Base-by-base conservation (phyloP, 805 yeast species). In the Komagataella populi region DNA sequence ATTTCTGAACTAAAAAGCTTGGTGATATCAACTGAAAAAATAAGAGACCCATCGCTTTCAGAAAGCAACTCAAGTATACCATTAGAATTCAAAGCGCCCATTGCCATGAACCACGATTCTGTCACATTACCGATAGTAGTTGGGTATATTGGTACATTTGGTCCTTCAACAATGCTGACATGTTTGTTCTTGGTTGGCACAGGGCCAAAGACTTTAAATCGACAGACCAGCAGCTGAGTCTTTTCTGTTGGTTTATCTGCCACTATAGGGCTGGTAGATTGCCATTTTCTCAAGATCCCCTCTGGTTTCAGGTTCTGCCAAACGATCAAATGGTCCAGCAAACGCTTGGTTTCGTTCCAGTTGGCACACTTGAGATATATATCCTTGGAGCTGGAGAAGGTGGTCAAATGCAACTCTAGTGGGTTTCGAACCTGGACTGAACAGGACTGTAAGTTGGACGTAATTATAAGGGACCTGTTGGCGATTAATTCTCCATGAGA, bases 21-120 rank as follows among this genome's bases (percentile, higher is more conserved):
- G 14, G 75, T 71, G 14, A 84, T 64, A 59, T 84, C 79, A 5
- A 85, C 63, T 1, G 85, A 71, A 61, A 79, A 82, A 2, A 84
- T 60, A 12, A 77, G 58, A 1, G 80, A 68, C 1, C 89, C 87
- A 64, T 84, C 89, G 50, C 71, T 70, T 60, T 83, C 87, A 43
- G 77, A 67, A 16, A 83, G 65, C 48, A 85, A 63, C 55, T 84
- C 79, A 36, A 85, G 65, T 4, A 68, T 60, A 3, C 93, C 93
- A 58, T 80, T 72, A 1, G 84, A 75, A 59, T 77, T 78, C 46
- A 85, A 60, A 16, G 80, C 83, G 0, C 86, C 89, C 83, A 81
- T 82, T 1, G 85, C 78, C 50, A 71, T 73, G 59, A 83, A 83
- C 91, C 91, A 85, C 4, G 81, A 81, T 59, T 80, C 86, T 20